phyloP scores from a whole-genome alignment of 768 basidiomycete genomes.

The Lenzites betulinus region DNA sequence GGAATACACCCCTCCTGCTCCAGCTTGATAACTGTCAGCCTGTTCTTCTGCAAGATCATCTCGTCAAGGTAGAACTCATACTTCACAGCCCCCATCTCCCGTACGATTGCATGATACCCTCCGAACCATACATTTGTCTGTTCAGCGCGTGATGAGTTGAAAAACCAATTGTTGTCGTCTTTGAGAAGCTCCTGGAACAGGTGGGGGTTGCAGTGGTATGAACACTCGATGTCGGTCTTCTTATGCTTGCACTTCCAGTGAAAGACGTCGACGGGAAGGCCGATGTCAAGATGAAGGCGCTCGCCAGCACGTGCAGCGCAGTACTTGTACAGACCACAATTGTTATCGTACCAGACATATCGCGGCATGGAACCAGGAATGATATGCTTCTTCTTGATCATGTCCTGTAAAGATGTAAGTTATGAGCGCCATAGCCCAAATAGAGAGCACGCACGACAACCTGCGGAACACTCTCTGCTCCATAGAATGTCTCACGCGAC shows the following conservation, averaged over 20 bases:
- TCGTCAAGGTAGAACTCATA: not conserved
- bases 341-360: not conserved
- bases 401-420: not conserved
- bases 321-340: slow-evolving; percentile 26
- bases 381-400: not conserved
- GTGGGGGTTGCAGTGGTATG: slow-evolving; percentile 33
- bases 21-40: not conserved
- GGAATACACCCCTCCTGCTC: not conserved
- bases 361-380: not conserved
- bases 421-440: slow-evolving; percentile 2
- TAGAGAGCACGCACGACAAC: slow-evolving; percentile 16
- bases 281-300: slow-evolving; percentile 23
- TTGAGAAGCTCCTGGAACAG: slow-evolving; percentile 26
- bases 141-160: slow-evolving; percentile 40
- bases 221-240: slow-evolving; percentile 29
- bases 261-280: slow-evolving; percentile 39
- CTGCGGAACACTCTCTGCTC: slow-evolving; percentile 23
- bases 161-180: slow-evolving; percentile 25
- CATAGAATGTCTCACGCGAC: slow-evolving; percentile 26
- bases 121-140: slow-evolving; percentile 39
- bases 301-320: slow-evolving; percentile 25
- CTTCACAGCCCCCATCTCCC: slow-evolving; percentile 27
- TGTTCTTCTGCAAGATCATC: not conserved
- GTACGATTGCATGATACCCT: slow-evolving; percentile 32
- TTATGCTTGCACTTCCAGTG: slow-evolving; percentile 42